These are phyloP conservation scores for Paraglomus brasilianum DNA, from an alignment of 192 early-diverging fungal genomes.

Conservation along the genomic window DNA sequence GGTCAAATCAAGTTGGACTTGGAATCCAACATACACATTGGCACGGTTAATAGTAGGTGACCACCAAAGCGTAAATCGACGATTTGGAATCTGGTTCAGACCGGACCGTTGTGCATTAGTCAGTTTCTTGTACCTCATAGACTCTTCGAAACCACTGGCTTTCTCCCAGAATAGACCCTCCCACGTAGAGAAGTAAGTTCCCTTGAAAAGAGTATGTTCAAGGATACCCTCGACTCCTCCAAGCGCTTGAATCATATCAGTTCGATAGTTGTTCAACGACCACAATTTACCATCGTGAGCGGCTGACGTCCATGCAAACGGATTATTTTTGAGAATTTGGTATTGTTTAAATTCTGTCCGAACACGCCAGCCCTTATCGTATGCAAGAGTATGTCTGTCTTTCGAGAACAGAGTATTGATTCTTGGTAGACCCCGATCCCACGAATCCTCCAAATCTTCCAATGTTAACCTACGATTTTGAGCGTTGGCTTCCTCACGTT, in stretches of 20 bases:
- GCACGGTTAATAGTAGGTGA: slow-evolving; percentile 97
- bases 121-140: slow-evolving; percentile 95
- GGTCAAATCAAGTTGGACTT: slow-evolving; percentile 98
- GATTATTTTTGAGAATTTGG: slow-evolving; percentile 92
- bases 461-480: slow-evolving; percentile 98
- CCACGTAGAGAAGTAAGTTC: slow-evolving; percentile 98
- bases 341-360: slow-evolving; percentile 98
- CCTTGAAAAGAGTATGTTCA: slow-evolving; percentile 98
- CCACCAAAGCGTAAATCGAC: slow-evolving; percentile 99
- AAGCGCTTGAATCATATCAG: slow-evolving; percentile 98
- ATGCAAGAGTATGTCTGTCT: slow-evolving; percentile 98
- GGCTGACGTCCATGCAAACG: slow-evolving; percentile 91
- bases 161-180: slow-evolving; percentile 98
- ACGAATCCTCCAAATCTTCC: slow-evolving; percentile 97
- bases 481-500: slow-evolving; percentile 93
- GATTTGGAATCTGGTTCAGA: slow-evolving; percentile 99
- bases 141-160: slow-evolving; percentile 71
- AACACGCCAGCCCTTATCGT: slow-evolving; percentile 99
- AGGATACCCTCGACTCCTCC: slow-evolving; percentile 99
- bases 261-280: slow-evolving; percentile 97
- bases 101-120: slow-evolving; percentile 98
- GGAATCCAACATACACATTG: slow-evolving; percentile 99
- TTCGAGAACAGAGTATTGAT: slow-evolving; percentile 99
- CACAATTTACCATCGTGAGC: slow-evolving; percentile 88
- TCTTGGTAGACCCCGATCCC: slow-evolving; percentile 98